These are phyloP conservation scores for Trichoderma erinaceum DNA, from an alignment of 495 filamentous ascomycete species.

Conservation along the genomic window DNA sequence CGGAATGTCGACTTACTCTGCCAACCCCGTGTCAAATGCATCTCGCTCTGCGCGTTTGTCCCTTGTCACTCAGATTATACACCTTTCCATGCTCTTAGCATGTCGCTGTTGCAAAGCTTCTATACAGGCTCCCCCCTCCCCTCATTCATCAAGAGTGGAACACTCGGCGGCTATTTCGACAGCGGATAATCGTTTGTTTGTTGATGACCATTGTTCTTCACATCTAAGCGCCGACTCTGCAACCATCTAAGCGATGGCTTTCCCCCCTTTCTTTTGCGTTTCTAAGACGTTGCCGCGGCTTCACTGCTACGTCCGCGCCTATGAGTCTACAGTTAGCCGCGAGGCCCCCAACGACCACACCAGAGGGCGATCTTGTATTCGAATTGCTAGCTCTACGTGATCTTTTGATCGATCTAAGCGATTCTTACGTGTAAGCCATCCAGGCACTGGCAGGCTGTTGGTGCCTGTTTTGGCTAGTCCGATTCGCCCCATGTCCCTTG, in stretches of 20 bases:
- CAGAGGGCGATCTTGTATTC: not conserved
- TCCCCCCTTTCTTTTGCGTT: not conserved
- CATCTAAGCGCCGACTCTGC: constrained; percentile 1
- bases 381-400: not conserved
- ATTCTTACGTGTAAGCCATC: not conserved
- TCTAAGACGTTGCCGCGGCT: not conserved
- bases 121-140: not conserved
- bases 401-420: not conserved
- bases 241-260: not conserved
- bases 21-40: no score
- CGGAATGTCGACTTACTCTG: no score
- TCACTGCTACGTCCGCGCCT: not conserved
- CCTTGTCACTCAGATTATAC: not conserved
- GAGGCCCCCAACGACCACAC: not conserved
- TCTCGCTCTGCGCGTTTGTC: not conserved
- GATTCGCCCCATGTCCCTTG: not conserved
- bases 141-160: not conserved
- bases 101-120: not conserved
- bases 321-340: not conserved
- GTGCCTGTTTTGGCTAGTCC: not conserved
- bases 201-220: not conserved
- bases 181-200: not conserved
- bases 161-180: not conserved
- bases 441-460: not conserved
- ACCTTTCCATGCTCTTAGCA: not conserved